These are phyloP conservation scores for Aspergillus cavernicola DNA, from an alignment of 495 filamentous ascomycete species.

Conservation along the genomic window DNA sequence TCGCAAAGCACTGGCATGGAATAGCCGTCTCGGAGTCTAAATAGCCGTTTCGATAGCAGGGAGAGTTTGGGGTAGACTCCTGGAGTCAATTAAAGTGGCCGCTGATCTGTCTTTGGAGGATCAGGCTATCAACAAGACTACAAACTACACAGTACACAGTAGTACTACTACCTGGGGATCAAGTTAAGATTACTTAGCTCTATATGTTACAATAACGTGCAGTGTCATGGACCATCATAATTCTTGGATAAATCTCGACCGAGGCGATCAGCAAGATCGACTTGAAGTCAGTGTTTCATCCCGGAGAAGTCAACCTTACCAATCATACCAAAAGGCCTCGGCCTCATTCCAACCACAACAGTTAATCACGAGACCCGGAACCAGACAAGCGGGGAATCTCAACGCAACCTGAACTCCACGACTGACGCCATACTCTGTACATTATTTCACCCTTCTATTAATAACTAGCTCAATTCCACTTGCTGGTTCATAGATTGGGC, in stretches of 20 bases:
- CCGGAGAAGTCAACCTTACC: background rate
- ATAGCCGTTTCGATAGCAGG: background rate
- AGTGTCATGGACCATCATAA: background rate
- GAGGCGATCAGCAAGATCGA: background rate
- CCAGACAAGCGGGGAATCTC: conserved; percentile 10
- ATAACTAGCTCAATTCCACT: conserved; percentile 2
- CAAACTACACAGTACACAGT: too few relatives aligned
- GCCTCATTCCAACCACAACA: background rate
- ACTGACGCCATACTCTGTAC: conserved; percentile 24
- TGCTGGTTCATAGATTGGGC: background rate
- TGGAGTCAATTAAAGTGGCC: too few relatives aligned
- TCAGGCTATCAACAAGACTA: too few relatives aligned
- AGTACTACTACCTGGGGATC: too few relatives aligned
- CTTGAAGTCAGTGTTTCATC: too few relatives aligned
- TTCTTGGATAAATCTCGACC: background rate
- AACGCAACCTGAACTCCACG: conserved; percentile 14
- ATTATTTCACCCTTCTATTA: conserved; percentile 19
- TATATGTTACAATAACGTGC: background rate
- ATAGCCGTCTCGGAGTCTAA: background rate
- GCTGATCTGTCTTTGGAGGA: too few relatives aligned
- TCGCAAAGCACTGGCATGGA: background rate
- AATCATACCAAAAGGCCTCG: background rate
- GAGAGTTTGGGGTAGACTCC: too few relatives aligned
- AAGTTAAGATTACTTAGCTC: too few relatives aligned
- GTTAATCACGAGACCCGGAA: conserved; percentile 8